phyloP scores from a whole-genome alignment of 2,329 filamentous ascomycete genomes.

The Ophiobolus disseminans region DNA sequence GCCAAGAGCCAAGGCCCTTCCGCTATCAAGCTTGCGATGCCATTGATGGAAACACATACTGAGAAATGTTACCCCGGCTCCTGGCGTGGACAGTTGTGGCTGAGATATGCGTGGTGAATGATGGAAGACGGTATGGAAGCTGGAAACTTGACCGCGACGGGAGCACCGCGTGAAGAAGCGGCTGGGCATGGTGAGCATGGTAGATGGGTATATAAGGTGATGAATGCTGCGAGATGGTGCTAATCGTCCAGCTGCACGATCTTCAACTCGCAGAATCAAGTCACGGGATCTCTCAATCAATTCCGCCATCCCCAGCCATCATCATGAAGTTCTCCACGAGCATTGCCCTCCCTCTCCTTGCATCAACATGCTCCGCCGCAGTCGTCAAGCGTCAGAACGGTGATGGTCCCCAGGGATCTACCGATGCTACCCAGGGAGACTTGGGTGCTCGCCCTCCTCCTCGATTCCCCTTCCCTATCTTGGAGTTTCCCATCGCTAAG shows the following conservation, averaged over 20 bases:
- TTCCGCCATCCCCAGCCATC: neutral
- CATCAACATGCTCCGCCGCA: constrained; percentile 26
- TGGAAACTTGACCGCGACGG: neutral
- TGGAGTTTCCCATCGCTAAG: constrained; percentile 30
- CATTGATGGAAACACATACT: constrained; percentile 21
- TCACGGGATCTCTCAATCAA: neutral
- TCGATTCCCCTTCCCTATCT: constrained; percentile 30
- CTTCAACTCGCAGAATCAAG: neutral
- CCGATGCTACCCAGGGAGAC: constrained; percentile 32
- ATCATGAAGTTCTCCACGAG: constrained; percentile 30
- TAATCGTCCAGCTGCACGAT: neutral
- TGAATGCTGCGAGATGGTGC: neutral
- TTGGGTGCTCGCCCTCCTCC: constrained; percentile 28
- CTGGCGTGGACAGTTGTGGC: neutral
- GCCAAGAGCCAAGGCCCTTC: neutral
- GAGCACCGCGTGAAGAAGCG: neutral
- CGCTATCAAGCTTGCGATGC: constrained; percentile 6
- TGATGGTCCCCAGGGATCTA: constrained; percentile 28
- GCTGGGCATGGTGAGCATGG: neutral
- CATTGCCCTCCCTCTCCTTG: constrained; percentile 27
- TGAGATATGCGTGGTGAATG: too few species aligned
- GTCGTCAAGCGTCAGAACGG: constrained; percentile 28
- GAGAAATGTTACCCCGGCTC: neutral
- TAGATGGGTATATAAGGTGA: neutral
- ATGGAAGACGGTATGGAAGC: too few species aligned